Percentiles rank a stretch among this genome's conserved stretches.
These are phyloP conservation scores for Tolypocladium endophyticum DNA, from an alignment of 2,329 filamentous ascomycete genomes.

Conservation along the genomic window DNA sequence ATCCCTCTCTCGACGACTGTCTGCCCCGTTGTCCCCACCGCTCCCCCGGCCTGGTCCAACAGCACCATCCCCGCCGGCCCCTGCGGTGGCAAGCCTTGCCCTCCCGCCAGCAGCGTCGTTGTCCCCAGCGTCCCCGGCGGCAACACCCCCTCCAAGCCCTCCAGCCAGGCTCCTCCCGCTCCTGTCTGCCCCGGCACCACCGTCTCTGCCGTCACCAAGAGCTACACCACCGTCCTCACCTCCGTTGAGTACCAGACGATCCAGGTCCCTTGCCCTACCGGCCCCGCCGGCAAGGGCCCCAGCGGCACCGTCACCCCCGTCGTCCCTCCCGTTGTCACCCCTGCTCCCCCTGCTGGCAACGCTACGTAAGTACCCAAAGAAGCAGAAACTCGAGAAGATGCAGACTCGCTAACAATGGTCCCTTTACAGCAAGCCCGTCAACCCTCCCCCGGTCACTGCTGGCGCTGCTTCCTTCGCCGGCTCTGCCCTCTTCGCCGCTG, in stretches of 20 bases:
- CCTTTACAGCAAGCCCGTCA: slow-evolving; percentile 12
- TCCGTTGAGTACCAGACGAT: slow-evolving; percentile 42
- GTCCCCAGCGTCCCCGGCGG: slow-evolving; percentile 4
- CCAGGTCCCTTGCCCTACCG: slow-evolving; percentile 30
- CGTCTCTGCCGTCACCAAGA: slow-evolving; percentile 43
- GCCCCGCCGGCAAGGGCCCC: slow-evolving; percentile 5
- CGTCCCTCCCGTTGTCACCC: slow-evolving; percentile 21
- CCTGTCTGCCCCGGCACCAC: slow-evolving; percentile 24
- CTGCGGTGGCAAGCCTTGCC: slow-evolving; percentile 7
- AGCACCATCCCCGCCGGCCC: slow-evolving; percentile 7
- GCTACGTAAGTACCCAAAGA: slow-evolving; percentile 7
- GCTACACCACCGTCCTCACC: slow-evolving; percentile 44
- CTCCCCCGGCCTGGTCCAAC: slow-evolving; percentile 6
- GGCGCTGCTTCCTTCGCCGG: slow-evolving; percentile 42
- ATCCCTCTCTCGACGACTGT: slow-evolving; percentile 28
- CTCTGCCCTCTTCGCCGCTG: slow-evolving; percentile 43
- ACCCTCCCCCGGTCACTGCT: slow-evolving; percentile 31
- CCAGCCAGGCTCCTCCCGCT: not conserved
- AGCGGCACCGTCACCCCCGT: slow-evolving; percentile 19
- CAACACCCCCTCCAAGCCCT: slow-evolving; percentile 2
- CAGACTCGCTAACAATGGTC: not conserved
- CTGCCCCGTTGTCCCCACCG: slow-evolving; percentile 12
- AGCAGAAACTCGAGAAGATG: too few species aligned
- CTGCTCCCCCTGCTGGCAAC: slow-evolving; percentile 26
- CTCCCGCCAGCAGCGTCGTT: slow-evolving; percentile 4